A percentile compares a stretch with the other conserved stretches of the same genome.
Evolutionary conservation across 345 rosid genomes (phyloP).

Genomic region (Dovyalis caffra): DNA sequence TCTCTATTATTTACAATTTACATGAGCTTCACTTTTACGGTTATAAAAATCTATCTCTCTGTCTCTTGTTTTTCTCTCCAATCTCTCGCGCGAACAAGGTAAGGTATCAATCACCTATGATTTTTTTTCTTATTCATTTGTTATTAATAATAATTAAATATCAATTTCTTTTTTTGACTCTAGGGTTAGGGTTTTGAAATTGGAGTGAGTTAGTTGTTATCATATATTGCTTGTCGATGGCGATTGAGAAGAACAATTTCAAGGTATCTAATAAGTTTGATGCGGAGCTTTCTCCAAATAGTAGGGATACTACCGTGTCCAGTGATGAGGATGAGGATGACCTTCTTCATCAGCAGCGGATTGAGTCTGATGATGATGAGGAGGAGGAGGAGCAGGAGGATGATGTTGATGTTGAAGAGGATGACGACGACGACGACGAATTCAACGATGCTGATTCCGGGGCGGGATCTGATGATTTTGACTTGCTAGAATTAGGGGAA

Average conservation of each 20-base stretch:
- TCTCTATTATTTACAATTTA: not conserved
- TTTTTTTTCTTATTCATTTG: not conserved
- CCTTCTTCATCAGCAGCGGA: slow-evolving; percentile 47
- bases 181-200: slow-evolving; percentile 34
- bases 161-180: not conserved
- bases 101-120: not conserved
- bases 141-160: not conserved
- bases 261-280: slow-evolving; percentile 68
- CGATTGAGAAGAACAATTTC: slow-evolving; percentile 91
- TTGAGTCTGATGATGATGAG: slow-evolving; percentile 53
- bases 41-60: slow-evolving; percentile 17
- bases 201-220: not conserved
- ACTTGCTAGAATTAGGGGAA: slow-evolving; percentile 89
- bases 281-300: slow-evolving; percentile 75
- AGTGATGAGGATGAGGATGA: slow-evolving; percentile 78
- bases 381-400: not conserved
- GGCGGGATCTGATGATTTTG: slow-evolving; percentile 96
- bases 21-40: not conserved
- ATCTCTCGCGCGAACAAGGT: slow-evolving; percentile 26
- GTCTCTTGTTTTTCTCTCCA: slow-evolving; percentile 5
- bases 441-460: slow-evolving; percentile 93
- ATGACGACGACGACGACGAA: slow-evolving; percentile 51
- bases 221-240: slow-evolving; percentile 43
- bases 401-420: not conserved
- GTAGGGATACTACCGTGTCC: slow-evolving; percentile 60